Conservation (phyloP, 225 moss, liverwort and hornwort genomes). For the Physcomitrium patens region DNA sequence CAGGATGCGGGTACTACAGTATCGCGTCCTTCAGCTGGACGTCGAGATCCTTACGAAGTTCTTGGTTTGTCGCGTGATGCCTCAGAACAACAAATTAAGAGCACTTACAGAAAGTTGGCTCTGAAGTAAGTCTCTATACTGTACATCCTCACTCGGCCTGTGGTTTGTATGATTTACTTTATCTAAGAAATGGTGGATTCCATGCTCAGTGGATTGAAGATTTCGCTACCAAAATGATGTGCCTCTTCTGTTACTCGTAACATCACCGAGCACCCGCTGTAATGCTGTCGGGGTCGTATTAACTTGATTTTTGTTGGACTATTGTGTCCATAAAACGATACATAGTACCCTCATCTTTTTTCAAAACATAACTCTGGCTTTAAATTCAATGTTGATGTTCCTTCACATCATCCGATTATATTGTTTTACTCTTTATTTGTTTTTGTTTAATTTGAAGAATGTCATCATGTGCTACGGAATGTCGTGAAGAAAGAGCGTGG, state of each 20-base stretch:
- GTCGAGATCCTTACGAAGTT: conserved; percentile 95
- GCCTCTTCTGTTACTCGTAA: too few species aligned
- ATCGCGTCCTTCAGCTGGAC: conserved; percentile 58
- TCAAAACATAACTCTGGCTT: too few species aligned
- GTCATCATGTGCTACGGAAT: not conserved
- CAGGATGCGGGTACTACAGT: conserved; percentile 63
- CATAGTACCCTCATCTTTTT: too few species aligned
- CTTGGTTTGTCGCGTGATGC: conserved; percentile 83
- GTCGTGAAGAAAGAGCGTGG: not conserved
- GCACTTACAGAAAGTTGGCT: conserved; percentile 90
- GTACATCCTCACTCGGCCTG: not conserved
- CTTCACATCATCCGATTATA: not conserved
- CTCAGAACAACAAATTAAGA: conserved; percentile 93
- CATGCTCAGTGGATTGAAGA: too few species aligned
- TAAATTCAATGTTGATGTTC: too few species aligned
- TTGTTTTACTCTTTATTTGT: not conserved
- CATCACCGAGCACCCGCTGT: too few species aligned
- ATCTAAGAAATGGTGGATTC: too few species aligned
- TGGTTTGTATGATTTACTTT: not conserved
- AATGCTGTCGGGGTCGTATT: too few species aligned
- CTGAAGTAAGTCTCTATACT: conserved; percentile 70
- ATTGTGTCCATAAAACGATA: too few species aligned
- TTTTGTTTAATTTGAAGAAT: not conserved
- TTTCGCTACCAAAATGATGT: too few species aligned
- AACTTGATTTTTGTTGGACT: too few species aligned